Conservation (phyloP, 371 early-diverging fungal genomes). For the Conidiobolus incongruus region DNA sequence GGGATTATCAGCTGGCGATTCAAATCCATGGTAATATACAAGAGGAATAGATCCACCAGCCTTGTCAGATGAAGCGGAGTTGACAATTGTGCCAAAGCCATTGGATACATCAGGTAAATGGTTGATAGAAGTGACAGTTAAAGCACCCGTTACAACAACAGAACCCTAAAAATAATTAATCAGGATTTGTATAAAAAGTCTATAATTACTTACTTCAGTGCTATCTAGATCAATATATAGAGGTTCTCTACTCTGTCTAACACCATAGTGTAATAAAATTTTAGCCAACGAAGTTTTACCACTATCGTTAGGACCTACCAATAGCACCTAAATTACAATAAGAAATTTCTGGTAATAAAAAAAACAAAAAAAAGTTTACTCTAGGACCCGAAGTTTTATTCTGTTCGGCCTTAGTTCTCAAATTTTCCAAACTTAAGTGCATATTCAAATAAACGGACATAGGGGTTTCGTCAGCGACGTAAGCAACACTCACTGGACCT, state of each 20-base stretch:
- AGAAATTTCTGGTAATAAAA: background rate
- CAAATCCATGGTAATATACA: conserved; percentile 79
- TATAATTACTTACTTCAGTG: conserved; percentile 22
- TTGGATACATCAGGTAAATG: conserved; percentile 67
- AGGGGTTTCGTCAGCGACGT: conserved; percentile 81
- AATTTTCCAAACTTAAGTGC: conserved; percentile 68
- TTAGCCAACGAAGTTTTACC: conserved; percentile 77
- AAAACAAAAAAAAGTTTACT: conserved; percentile 13
- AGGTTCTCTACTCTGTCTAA: conserved; percentile 47
- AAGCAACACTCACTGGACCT: conserved; percentile 54
- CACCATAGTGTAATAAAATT: conserved; percentile 62
- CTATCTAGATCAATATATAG: conserved; percentile 72
- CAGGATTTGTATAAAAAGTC: background rate
- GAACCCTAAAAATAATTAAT: conserved; percentile 26
- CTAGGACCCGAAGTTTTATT: conserved; percentile 32
- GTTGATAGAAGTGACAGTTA: conserved; percentile 50
- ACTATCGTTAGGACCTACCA: conserved; percentile 75
- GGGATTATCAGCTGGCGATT: conserved; percentile 45
- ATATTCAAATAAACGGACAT: conserved; percentile 74
- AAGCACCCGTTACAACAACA: conserved; percentile 64
- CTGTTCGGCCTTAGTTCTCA: conserved; percentile 28
- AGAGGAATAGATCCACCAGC: conserved; percentile 53
- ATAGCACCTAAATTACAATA: conserved; percentile 27
- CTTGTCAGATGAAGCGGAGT: conserved; percentile 28
- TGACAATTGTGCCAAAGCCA: conserved; percentile 58